These are phyloP conservation scores for Camelina neglecta DNA, from an alignment of 345 rosid species.

Conservation along the genomic window DNA sequence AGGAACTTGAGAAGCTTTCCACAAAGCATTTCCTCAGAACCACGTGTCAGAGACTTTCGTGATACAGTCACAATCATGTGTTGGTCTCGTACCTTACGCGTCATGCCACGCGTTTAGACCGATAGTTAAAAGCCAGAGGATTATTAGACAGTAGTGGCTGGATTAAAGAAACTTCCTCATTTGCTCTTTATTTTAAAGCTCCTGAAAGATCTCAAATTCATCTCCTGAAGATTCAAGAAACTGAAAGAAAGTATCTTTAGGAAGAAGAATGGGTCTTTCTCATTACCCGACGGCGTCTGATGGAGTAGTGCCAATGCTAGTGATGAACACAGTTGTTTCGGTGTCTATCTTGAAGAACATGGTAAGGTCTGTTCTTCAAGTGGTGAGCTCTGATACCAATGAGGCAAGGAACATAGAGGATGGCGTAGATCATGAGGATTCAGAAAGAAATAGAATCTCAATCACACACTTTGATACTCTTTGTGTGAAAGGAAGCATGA, in stretches of 20 bases:
- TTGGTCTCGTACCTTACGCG: constrained; percentile 45
- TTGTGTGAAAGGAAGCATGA: constrained; percentile 10
- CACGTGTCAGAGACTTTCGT: constrained; percentile 13
- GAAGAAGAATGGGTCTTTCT: constrained; percentile 61
- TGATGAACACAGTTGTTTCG: constrained; percentile 60
- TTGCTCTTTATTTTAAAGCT: constrained; percentile 8
- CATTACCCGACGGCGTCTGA: constrained; percentile 57
- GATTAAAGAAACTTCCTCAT: not conserved
- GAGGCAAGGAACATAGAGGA: constrained; percentile 25
- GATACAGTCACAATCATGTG: constrained; percentile 18
- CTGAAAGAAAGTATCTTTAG: not conserved
- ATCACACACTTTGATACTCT: constrained; percentile 54
- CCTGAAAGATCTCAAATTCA: not conserved
- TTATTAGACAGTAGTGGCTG: not conserved
- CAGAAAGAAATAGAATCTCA: constrained; percentile 48
- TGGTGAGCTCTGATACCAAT: constrained; percentile 28
- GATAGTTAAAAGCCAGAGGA: not conserved
- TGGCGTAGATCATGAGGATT: constrained; percentile 26
- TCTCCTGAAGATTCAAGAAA: not conserved
- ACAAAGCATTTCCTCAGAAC: constrained; percentile 1
- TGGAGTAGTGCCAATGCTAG: constrained; percentile 63
- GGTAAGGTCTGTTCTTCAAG: constrained; percentile 50
- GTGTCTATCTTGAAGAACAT: constrained; percentile 59
- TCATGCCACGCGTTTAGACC: constrained; percentile 49
- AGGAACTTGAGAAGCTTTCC: not conserved